Base-by-base conservation (phyloP, 345 rosid species). In the Aquilaria sinensis region DNA sequence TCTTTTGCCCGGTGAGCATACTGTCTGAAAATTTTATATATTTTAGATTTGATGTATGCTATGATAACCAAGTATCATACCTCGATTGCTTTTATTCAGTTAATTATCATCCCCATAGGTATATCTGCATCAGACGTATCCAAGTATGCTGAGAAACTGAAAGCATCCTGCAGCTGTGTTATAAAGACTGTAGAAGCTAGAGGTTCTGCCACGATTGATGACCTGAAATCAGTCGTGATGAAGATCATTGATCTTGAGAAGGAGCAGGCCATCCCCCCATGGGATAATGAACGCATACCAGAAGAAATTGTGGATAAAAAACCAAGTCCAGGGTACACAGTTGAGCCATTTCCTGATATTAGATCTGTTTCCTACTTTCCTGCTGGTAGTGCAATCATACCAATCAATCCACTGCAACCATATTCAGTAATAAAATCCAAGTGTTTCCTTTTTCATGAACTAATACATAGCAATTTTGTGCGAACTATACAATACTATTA, bases 241-340 rank as follows among this genome's bases (percentile, higher is more conserved):
- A 85, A 80, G 75, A 72, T 87, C 75, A 82, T 72, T 69, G 66
- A 65, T 71, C 83, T 85, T 61, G 96, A 87, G 75, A 77, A 79
- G 60, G 87, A 69, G 73, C 67, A 72, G 61, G 69, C 64, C 65
- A 84, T 92, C 72, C 60, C 84, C 77, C 88, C 88, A 47, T 92
- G 98, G 96, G 89, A 81, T 65, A 95, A 89, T 47, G 96, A 92
- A 78, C 74, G 75, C 52, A 81, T 87, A 66, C 96, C 96, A 15
- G 96, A 87, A 79, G 96, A 89, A 79, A 78, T 92, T 68, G 90
- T 92, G 53, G 65, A 41, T 56, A 65, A 69, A 66, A 85, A 79
- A 74, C 96, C 98, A 75, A 78, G 49, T 69, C 84, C 84, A 37
- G 98, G 98, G 96, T 92, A 82, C 75, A 69, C 75, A 69, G 53